Evolutionary conservation across 2,329 filamentous ascomycete genomes (phyloP), one percentile per base, ranked within the genome.

Genomic region (Bipolaris zeicola): DNA sequence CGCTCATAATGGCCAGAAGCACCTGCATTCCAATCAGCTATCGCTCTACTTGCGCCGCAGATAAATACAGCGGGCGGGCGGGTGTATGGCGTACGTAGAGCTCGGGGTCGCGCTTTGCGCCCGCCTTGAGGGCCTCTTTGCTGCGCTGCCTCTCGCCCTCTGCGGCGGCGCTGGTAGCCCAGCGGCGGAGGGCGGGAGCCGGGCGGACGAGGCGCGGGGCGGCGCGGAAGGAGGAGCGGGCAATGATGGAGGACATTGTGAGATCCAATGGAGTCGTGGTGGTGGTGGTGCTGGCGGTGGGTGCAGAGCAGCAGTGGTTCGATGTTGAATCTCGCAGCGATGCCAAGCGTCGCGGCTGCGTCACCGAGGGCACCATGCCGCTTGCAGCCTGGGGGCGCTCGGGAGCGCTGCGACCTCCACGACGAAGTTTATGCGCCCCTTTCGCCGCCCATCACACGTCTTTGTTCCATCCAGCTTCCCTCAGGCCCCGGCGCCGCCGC

Each of bases 1-100:
- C 88, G 71, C 89, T 88, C 92, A 98, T 96, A 77, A 98, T 88
- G 74, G 87, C 91, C 64, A 93, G 86, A 66, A 99, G 89, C 74
- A 98, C 87, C 95, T 98, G 72, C 56, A 34, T 42, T 43, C 52
- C 43, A 55, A 66, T 74, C 64, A 74, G 70, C 69, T 46, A 49
- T 51, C 54, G 36, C 28, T 31, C 28, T 31, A 4, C 6, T 14
- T 37, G 14, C 34, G 47, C 14, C 37, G 50, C 41, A 14, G 28
- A 50, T 41, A 11, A 31, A 4, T 24, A 14, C 11, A 20, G 18
- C 16, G 22, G 7, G n/a, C 14, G 14, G 7, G 64, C 22, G 24
- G 34, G 34, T 38, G 43, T 16, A 49, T 16, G 14, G 60, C 85
- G 66, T 85, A 91, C 88, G 76, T 89, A 90, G 75, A 91, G 87